A percentile compares a stretch with the other conserved stretches of the same genome.
Conservation (phyloP, 805 yeast species). For the Yarrowia bubula region DNA sequence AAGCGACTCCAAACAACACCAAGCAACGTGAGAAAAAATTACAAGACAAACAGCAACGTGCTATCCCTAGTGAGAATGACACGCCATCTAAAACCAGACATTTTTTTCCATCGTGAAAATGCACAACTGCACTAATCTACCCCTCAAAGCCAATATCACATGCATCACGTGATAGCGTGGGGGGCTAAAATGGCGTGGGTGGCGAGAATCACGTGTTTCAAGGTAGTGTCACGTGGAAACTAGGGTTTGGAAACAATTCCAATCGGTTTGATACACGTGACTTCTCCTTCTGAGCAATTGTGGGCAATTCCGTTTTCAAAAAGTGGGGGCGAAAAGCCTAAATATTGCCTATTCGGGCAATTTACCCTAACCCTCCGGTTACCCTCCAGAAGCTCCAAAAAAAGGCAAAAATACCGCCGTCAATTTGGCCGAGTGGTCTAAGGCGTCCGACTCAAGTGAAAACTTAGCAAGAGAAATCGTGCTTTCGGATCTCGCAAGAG, state of each 20-base stretch:
- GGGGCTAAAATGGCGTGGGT: not conserved
- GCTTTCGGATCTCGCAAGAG: constrained; percentile 31
- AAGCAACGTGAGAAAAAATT: no score
- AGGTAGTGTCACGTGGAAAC: not conserved
- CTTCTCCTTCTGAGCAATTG: not conserved
- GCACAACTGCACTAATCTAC: not conserved
- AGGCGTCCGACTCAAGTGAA: constrained; percentile 30
- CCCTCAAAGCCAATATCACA: not conserved
- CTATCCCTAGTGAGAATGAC: not conserved
- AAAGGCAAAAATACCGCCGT: not conserved
- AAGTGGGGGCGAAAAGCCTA: not conserved
- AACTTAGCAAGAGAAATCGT: constrained; percentile 15
- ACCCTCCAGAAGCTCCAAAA: not conserved
- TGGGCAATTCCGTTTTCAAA: not conserved
- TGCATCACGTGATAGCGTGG: not conserved
- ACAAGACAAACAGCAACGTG: not conserved
- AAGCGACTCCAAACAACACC: no score
- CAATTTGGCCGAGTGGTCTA: constrained; percentile 31
- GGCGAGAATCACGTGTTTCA: no score
- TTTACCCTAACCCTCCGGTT: not conserved
- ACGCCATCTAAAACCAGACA: not conserved
- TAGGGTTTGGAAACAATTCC: not conserved
- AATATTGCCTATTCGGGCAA: not conserved
- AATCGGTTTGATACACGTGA: not conserved
- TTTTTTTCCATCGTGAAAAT: not conserved